Evolutionary conservation across 192 early-diverging fungal species (phyloP), one percentile per base, ranked within the genome.

Genomic region (Backusella westeae): DNA sequence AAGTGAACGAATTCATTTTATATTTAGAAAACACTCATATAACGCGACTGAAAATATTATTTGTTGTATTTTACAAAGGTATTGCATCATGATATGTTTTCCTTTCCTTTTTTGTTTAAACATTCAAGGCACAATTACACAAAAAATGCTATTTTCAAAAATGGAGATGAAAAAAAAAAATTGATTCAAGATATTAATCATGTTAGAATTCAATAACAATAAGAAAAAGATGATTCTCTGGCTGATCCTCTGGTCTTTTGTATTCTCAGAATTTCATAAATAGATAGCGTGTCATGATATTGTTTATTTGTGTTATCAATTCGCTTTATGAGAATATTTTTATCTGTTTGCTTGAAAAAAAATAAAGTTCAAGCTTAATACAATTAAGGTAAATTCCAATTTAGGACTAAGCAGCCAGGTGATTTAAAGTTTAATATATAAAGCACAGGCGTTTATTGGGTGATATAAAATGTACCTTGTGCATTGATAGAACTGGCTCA

Each of bases 381-480:
- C 29, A 14, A 26, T 26, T 29, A 63, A 63, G 56, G 56, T 29
- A 26, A 63, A 63, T 63, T 29, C 56, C 23, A 63, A 63, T 29
- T 29, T 63, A 63, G 56, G 56, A 63, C 23, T 12, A 29, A 29
- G 3, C n/a, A 26, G 46, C 23, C 56, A 63, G 56, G 56, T 63
- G 56, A 63, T 63, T 63, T 29, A 14, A 63, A 63, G 56, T 29
- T 63, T 26, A 63, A 63, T 63, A 63, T 23, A 10, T 63, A 63
- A 63, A 63, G 56, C 56, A 63, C 9, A 63, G 9, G 26, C 26
- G 26, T 14, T 63, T 8, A 63, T 63, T 63, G 56, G 56, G 14
- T 23, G 10, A 63, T 63, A 63, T 63, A 63, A 63, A 63, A 63
- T 63, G 56, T 63, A 63, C 56, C 56, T 63, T 63, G 23, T 63